phyloP scores from a whole-genome alignment of 441 rosid genomes.

The Eutrema salsugineum region DNA sequence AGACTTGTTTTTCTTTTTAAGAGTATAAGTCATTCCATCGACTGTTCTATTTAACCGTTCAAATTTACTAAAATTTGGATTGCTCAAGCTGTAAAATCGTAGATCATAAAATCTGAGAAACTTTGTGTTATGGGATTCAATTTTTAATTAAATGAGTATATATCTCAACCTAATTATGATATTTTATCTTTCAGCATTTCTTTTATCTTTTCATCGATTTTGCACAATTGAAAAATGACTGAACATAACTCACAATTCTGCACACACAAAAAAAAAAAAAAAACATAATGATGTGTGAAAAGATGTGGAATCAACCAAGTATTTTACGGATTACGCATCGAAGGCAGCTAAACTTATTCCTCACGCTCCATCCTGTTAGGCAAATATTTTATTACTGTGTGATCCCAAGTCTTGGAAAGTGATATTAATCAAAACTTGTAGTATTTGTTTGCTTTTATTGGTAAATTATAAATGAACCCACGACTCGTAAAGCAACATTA shows the following conservation, averaged over 20 bases:
- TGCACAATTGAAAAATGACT: too few species aligned
- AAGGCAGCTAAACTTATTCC: not conserved
- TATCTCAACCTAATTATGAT: too few species aligned
- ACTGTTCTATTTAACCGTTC: not conserved
- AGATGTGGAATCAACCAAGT: not conserved
- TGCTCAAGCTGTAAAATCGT: not conserved
- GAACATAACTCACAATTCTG: not conserved
- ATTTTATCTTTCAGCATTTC: too few species aligned
- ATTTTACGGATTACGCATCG: not conserved
- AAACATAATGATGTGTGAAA: not conserved
- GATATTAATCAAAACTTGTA: not conserved
- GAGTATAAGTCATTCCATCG: not conserved
- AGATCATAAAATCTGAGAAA: not conserved
- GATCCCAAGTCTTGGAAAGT: not conserved
- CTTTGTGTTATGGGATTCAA: not conserved
- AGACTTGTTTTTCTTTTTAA: not conserved
- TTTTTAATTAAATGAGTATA: too few species aligned
- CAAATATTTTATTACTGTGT: not conserved
- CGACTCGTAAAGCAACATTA: slow-evolving; percentile 13
- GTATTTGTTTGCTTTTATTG: slow-evolving; percentile 4
- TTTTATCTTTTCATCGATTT: too few species aligned
- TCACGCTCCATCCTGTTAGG: not conserved
- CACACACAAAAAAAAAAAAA: not conserved
- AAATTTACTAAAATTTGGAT: not conserved
- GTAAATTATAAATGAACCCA: slow-evolving; percentile 16